Evolutionary conservation across 2,329 filamentous ascomycete genomes (phyloP).

Genomic region (Aspergillus calidoustus): DNA sequence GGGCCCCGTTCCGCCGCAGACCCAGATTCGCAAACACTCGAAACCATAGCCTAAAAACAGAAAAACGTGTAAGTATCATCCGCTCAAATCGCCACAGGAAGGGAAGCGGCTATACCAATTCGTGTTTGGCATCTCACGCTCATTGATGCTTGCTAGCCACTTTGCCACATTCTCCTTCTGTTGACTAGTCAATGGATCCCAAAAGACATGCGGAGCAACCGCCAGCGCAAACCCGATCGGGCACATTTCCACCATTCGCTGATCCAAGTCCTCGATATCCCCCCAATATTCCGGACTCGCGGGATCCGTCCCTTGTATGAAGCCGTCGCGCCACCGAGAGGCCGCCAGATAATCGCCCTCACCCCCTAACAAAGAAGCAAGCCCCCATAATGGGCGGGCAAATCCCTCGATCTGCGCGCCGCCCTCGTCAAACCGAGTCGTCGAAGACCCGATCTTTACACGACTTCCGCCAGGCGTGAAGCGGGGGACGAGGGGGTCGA

Average conservation of each 20-base stretch:
- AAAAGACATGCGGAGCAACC: slow-evolving; percentile 67
- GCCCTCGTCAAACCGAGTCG: slow-evolving; percentile 76
- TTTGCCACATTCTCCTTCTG: slow-evolving; percentile 69
- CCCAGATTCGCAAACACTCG: slow-evolving; percentile 82
- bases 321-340: slow-evolving; percentile 70
- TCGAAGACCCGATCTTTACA: slow-evolving; percentile 71
- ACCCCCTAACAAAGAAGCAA: slow-evolving; percentile 72
- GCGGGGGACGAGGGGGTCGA: slow-evolving; percentile 73
- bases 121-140: slow-evolving; percentile 71
- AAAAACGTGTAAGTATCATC: background rate
- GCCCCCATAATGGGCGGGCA: slow-evolving; percentile 75
- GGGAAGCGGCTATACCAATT: slow-evolving; percentile 57
- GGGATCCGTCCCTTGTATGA: slow-evolving; percentile 73
- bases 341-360: slow-evolving; percentile 67
- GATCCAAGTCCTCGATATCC: slow-evolving; percentile 74
- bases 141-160: slow-evolving; percentile 79
- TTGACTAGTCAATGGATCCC: slow-evolving; percentile 66
- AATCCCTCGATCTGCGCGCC: slow-evolving; percentile 79
- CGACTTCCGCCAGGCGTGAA: slow-evolving; percentile 70
- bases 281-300: slow-evolving; percentile 76
- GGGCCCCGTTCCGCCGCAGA: slow-evolving; percentile 73
- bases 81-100: background rate
- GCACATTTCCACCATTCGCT: slow-evolving; percentile 85
- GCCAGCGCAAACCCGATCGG: slow-evolving; percentile 76
- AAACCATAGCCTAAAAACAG: slow-evolving; percentile 70